phyloP scores from a whole-genome alignment of 2,329 filamentous ascomycete species.

The Alternaria triticimaculans region DNA sequence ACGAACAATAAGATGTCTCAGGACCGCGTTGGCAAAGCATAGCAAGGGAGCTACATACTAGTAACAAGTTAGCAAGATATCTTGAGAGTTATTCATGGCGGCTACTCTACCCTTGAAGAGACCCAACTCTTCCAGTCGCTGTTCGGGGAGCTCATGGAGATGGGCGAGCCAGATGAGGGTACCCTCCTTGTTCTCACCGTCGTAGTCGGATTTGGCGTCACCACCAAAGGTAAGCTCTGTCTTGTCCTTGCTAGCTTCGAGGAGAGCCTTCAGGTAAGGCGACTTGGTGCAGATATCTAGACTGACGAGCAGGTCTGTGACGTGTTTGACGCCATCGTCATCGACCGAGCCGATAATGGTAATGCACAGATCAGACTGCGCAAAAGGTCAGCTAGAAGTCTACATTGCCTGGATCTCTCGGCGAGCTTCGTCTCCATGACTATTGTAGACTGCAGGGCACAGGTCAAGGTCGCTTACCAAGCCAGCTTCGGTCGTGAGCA shows the following conservation, averaged over 20 bases:
- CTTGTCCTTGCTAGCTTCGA: slow-evolving; percentile 4
- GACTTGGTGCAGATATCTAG: slow-evolving; percentile 9
- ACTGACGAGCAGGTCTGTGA: slow-evolving; percentile 18
- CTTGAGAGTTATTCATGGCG: too few species aligned
- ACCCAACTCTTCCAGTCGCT: slow-evolving; percentile 15
- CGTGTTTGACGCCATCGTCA: slow-evolving; percentile 11
- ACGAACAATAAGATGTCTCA: too few species aligned
- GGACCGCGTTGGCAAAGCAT: too few species aligned
- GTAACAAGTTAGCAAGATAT: too few species aligned
- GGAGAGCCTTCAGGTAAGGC: slow-evolving; percentile 8
- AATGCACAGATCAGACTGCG: slow-evolving; percentile 13
- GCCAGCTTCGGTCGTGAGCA: slow-evolving; percentile 4
- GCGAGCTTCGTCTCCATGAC: too few species aligned
- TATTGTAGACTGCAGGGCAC: too few species aligned
- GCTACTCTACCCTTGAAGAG: slow-evolving; percentile 4
- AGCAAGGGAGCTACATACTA: too few species aligned
- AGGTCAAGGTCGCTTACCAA: neutral
- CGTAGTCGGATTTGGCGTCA: slow-evolving; percentile 7
- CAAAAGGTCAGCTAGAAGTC: neutral
- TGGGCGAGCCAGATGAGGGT: slow-evolving; percentile 17
- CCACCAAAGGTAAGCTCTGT: slow-evolving; percentile 17
- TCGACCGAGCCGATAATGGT: slow-evolving; percentile 11
- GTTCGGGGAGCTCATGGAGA: slow-evolving; percentile 13
- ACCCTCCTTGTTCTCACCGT: slow-evolving; percentile 16
- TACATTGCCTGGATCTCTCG: too few species aligned